Evolutionary conservation across 441 rosid species (phyloP).

Genomic region (Daphne laureola): DNA sequence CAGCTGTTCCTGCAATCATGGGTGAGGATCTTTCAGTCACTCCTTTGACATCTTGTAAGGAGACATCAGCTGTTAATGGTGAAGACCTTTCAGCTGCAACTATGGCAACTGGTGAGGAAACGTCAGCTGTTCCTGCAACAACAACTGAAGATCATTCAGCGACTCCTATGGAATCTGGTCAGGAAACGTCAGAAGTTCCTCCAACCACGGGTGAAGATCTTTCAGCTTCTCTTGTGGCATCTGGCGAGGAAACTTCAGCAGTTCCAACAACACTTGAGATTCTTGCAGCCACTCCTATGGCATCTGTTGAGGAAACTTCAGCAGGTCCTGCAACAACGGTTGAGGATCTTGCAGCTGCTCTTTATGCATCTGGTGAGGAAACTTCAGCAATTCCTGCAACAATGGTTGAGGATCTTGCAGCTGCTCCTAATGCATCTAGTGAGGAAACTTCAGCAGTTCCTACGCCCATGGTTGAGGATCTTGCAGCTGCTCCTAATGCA

Average conservation of each 20-base stretch:
- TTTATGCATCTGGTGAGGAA: slow-evolving; percentile 1
- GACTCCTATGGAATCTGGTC: background rate
- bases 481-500: background rate
- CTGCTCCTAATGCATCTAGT: background rate
- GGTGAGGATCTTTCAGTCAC: background rate
- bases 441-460: background rate
- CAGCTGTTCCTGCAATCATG: background rate
- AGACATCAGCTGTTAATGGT: background rate
- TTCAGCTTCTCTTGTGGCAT: slow-evolving; percentile 20
- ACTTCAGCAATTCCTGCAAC: background rate
- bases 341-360: background rate
- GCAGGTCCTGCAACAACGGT: background rate
- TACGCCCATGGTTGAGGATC: background rate
- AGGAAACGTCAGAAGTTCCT: slow-evolving; percentile 17
- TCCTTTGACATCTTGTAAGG: background rate
- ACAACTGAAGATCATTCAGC: background rate
- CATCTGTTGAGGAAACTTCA: background rate
- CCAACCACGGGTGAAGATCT: slow-evolving; percentile 2
- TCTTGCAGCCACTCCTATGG: no score
- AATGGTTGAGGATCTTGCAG: background rate
- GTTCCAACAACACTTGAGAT: no score
- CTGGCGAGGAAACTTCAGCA: slow-evolving; percentile 43
- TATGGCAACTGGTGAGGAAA: background rate
- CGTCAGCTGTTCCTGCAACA: background rate
- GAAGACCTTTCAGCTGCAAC: background rate